A percentile compares a stretch with the other conserved stretches of the same genome.
Conservation (phyloP, 208 protist genomes). For the Crithidia sp. region DNA sequence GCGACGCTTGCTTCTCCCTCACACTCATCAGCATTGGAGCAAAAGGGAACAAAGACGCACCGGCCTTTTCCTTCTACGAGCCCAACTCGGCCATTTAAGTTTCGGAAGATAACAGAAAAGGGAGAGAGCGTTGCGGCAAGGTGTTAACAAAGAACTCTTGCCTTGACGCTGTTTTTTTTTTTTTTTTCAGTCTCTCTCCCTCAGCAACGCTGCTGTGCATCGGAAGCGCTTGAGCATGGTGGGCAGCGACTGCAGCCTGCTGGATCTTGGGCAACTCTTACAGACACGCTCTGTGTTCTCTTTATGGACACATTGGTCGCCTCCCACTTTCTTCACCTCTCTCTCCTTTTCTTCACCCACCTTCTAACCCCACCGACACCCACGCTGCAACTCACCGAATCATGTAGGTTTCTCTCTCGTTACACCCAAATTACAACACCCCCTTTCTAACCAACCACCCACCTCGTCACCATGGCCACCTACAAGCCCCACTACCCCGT, state of each 20-base stretch:
- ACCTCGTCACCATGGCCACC: constrained; percentile 39
- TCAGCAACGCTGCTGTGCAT: too few species aligned
- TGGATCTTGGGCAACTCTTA: too few species aligned
- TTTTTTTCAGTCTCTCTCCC: background rate
- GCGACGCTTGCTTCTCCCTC: constrained; percentile 1
- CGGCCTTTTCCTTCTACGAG: background rate
- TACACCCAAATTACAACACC: background rate
- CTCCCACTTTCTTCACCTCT: background rate
- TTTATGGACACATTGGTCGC: background rate
- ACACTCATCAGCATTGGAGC: background rate
- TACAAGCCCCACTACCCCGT: constrained; percentile 84
- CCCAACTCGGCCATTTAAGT: too few species aligned
- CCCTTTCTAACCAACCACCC: constrained; percentile 5
- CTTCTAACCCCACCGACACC: too few species aligned
- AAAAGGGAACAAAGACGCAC: background rate
- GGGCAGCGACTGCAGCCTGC: too few species aligned
- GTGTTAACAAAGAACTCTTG: too few species aligned
- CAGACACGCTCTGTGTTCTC: background rate
- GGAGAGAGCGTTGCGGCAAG: too few species aligned
- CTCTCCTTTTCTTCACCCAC: background rate
- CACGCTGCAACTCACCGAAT: too few species aligned
- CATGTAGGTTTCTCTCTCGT: background rate
- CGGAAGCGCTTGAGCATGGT: too few species aligned
- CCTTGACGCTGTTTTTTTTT: background rate
- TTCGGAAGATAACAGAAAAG: too few species aligned